Percentiles rank a stretch among this genome's conserved stretches.
Conservation (phyloP, 441 rosid species). For the Gossypium trilobum region DNA sequence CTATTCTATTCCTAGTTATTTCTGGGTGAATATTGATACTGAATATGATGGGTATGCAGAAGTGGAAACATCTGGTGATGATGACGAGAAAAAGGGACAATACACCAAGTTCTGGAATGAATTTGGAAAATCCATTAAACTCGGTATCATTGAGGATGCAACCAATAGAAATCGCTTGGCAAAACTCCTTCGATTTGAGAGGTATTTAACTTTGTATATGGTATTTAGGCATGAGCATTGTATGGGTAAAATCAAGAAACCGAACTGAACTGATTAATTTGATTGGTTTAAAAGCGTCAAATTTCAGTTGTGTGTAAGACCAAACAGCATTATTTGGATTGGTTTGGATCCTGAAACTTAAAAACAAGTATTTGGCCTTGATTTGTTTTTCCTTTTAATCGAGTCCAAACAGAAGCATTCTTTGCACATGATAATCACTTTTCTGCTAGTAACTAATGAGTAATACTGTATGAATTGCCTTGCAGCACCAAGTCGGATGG, state of each 20-base stretch:
- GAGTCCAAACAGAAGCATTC: background rate
- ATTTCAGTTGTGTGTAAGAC: no score
- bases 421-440: background rate
- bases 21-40: background rate
- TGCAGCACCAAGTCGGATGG: constrained; percentile 85
- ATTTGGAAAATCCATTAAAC: constrained; percentile 87
- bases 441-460: background rate
- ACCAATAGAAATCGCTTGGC: constrained; percentile 80
- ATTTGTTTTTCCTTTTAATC: background rate
- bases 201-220: constrained; percentile 29
- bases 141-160: constrained; percentile 87
- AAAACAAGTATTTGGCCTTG: background rate
- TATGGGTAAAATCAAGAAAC: background rate
- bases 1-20: background rate
- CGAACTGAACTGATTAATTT: background rate
- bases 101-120: constrained; percentile 85
- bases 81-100: constrained; percentile 74
- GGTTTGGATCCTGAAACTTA: background rate
- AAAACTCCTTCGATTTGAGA: constrained; percentile 87
- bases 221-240: background rate
- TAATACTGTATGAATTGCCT: background rate
- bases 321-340: background rate
- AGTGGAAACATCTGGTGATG: constrained; percentile 47
- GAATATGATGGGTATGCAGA: constrained; percentile 30
- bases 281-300: background rate